Percentiles rank a stretch among this genome's conserved stretches.
Conservation (phyloP, 2,329 filamentous ascomycete genomes). For the Emergomyces pasteurianus region DNA sequence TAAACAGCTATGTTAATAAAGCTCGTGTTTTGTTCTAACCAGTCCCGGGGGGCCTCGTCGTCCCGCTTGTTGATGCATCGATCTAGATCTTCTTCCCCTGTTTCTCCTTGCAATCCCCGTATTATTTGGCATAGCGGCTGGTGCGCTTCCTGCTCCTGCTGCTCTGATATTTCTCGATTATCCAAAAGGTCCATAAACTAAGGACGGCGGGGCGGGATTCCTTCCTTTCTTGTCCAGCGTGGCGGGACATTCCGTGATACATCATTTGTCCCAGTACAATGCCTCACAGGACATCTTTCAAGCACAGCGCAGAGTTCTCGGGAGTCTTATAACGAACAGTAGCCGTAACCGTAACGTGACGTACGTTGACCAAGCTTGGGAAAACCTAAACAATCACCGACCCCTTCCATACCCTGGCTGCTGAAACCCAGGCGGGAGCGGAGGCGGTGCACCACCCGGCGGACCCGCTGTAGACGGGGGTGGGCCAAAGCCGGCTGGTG, state of each 20-base stretch:
- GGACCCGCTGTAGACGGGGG: conserved; percentile 17
- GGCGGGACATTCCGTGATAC: not conserved
- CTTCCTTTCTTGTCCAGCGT: not conserved
- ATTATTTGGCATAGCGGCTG: not conserved
- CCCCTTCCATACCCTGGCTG: conserved; percentile 27
- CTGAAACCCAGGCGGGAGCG: conserved; percentile 33
- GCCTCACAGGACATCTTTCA: not conserved
- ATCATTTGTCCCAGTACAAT: not conserved
- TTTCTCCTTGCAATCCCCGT: not conserved
- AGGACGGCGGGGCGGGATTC: not conserved
- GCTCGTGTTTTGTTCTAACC: not conserved
- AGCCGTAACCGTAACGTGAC: not conserved
- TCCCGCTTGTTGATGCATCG: not conserved
- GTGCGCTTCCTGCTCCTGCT: not conserved
- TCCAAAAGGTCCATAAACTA: not conserved
- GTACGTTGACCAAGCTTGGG: not conserved
- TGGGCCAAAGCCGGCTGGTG: conserved; percentile 38
- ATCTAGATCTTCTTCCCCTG: not conserved
- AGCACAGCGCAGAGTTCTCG: not conserved
- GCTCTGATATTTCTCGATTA: not conserved
- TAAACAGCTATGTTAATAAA: not conserved
- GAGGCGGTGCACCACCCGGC: conserved; percentile 16
- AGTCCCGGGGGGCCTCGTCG: not conserved
- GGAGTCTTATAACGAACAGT: not conserved
- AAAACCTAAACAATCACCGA: conserved; percentile 18